A percentile compares a stretch with the other conserved stretches of the same genome.
Conservation (phyloP, 2,329 filamentous ascomycete species). For the Knufia fluminis region DNA sequence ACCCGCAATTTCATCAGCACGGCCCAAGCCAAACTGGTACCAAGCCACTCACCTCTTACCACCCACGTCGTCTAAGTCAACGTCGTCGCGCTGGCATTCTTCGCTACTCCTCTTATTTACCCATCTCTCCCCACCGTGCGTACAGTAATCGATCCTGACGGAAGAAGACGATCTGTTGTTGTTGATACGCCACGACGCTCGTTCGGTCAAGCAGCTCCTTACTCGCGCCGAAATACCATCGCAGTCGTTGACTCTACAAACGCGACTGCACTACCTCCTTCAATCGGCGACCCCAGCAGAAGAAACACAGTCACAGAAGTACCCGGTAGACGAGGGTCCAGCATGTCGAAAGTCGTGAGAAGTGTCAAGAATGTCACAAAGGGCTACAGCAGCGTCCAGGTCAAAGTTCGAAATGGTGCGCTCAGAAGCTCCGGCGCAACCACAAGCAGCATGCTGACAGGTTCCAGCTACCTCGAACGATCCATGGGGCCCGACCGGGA, state of each 20-base stretch:
- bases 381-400: slow-evolving; percentile 90
- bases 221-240: slow-evolving; percentile 17
- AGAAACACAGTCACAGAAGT: slow-evolving; percentile 16
- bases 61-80: too few relatives aligned
- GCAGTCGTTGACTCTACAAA: slow-evolving; percentile 5
- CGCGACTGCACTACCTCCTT: slow-evolving; percentile 5
- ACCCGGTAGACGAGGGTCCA: slow-evolving; percentile 15
- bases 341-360: slow-evolving; percentile 93
- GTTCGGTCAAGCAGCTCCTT: slow-evolving; percentile 11
- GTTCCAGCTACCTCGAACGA: slow-evolving; percentile 87
- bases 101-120: slow-evolving; percentile 20
- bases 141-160: slow-evolving; percentile 19
- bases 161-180: slow-evolving; percentile 19
- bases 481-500: slow-evolving; percentile 94
- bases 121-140: slow-evolving; percentile 16
- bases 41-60: too few relatives aligned
- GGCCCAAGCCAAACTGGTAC: neutral
- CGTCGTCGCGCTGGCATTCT: slow-evolving; percentile 18
- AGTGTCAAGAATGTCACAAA: slow-evolving; percentile 99
- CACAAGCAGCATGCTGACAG: slow-evolving; percentile 9
- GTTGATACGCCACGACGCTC: slow-evolving; percentile 18
- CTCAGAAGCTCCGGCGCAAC: slow-evolving; percentile 15
- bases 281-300: slow-evolving; percentile 14
- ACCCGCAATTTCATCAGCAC: slow-evolving; percentile 1
- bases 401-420: slow-evolving; percentile 96